phyloP scores from a whole-genome alignment of 805 yeast genomes.

The Pichia ethanolica region DNA sequence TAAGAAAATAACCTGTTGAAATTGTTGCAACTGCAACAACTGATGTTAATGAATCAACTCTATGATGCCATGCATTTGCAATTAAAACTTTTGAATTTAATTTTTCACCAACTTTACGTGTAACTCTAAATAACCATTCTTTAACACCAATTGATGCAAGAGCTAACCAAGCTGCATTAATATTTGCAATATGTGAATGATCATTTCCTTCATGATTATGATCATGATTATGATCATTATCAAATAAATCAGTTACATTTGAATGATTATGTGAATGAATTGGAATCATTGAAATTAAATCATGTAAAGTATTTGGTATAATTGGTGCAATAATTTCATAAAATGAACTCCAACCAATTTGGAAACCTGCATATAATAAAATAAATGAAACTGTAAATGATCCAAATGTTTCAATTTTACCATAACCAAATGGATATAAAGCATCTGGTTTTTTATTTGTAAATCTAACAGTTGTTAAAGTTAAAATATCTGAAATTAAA shows the following conservation, averaged over 20 bases:
- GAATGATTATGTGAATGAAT: conserved; percentile 48
- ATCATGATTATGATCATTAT: conserved; percentile 28
- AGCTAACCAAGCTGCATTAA: conserved; percentile 96
- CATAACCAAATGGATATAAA: conserved; percentile 72
- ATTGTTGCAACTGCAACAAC: conserved; percentile 86
- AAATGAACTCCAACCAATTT: conserved; percentile 83
- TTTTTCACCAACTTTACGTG: conserved; percentile 68
- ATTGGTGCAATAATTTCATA: conserved; percentile 59
- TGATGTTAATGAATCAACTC: conserved; percentile 90
- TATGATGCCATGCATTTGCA: conserved; percentile 98
- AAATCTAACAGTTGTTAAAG: conserved; percentile 80
- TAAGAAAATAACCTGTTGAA: conserved; percentile 71
- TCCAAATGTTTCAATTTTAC: conserved; percentile 89
- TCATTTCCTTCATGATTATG: conserved; percentile 25
- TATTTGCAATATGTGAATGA: conserved; percentile 31
- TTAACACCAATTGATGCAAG: conserved; percentile 79
- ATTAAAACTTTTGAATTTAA: conserved; percentile 82
- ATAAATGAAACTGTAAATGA: conserved; percentile 82
- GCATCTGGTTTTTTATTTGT: conserved; percentile 53
- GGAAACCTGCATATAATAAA: conserved; percentile 77
- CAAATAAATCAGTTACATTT: conserved; percentile 8
- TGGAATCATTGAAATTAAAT: conserved; percentile 42
- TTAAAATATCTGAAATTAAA: conserved; percentile 80
- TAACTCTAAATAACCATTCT: conserved; percentile 81
- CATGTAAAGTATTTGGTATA: conserved; percentile 55